Percentiles rank a stretch among this genome's conserved stretches.
phyloP scores from a whole-genome alignment of 192 early-diverging fungal species.

The Allomyces macrogynus region DNA sequence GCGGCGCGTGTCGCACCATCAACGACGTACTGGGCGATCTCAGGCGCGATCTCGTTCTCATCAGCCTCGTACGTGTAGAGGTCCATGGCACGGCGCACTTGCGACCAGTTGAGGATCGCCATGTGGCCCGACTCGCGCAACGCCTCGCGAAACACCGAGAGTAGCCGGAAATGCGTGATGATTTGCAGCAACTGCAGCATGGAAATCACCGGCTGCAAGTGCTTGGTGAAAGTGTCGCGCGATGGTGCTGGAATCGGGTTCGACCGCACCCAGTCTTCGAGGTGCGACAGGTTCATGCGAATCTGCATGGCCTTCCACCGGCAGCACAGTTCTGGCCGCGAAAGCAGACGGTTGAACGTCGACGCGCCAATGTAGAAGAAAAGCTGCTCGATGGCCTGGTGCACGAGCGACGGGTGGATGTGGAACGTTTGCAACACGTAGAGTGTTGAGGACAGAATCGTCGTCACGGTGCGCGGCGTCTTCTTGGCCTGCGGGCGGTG shows the following conservation, averaged over 20 bases:
- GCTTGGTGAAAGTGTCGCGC: slow-evolving; percentile 6
- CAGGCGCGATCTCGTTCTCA: slow-evolving; percentile 45
- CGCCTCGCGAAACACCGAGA: slow-evolving; percentile 54
- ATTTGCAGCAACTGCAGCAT: slow-evolving; percentile 66
- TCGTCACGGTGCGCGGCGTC: slow-evolving; percentile 46
- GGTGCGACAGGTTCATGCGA: slow-evolving; percentile 53
- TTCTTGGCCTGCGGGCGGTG: neutral
- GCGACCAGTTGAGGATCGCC: slow-evolving; percentile 37
- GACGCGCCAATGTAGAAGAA: slow-evolving; percentile 56
- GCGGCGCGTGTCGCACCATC: slow-evolving; percentile 50
- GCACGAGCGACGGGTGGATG: slow-evolving; percentile 51
- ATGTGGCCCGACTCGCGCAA: slow-evolving; percentile 36
- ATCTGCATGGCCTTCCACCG: slow-evolving; percentile 67
- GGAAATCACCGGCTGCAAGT: slow-evolving; percentile 53
- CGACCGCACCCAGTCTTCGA: slow-evolving; percentile 70
- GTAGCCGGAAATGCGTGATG: slow-evolving; percentile 46
- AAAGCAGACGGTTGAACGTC: slow-evolving; percentile 72
- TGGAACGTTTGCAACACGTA: slow-evolving; percentile 48
- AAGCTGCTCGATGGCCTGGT: slow-evolving; percentile 51
- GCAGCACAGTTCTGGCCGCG: slow-evolving; percentile 46
- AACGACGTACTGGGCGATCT: slow-evolving; percentile 54
- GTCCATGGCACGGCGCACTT: slow-evolving; percentile 48
- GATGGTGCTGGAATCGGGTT: slow-evolving; percentile 22
- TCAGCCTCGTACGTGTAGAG: slow-evolving; percentile 78
- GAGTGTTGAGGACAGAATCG: slow-evolving; percentile 44